Conservation (phyloP, 805 yeast species). For the Ogataea paradorogensis region DNA sequence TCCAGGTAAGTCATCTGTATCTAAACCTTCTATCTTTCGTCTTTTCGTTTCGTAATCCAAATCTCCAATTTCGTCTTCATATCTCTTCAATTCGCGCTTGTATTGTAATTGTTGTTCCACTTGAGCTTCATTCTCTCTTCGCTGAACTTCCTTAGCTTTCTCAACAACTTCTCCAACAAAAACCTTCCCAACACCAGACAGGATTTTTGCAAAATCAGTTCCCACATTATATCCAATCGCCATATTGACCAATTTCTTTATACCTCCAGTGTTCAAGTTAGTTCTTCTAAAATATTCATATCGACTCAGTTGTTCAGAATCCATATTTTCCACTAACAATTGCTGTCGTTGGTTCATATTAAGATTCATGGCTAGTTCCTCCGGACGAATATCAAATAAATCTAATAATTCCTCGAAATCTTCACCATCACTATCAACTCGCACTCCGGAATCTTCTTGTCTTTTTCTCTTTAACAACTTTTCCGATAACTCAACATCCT, state of each 20-base stretch:
- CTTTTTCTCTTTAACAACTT: conserved; percentile 24
- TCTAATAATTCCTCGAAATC: conserved; percentile 32
- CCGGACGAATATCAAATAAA: conserved; percentile 31
- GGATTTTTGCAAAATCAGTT: conserved; percentile 71
- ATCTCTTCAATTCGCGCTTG: conserved; percentile 35
- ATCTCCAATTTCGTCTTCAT: conserved; percentile 23
- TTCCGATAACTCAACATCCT: conserved; percentile 23
- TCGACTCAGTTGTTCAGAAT: conserved; percentile 78
- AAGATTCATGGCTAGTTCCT: conserved; percentile 32
- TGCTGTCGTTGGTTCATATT: conserved; percentile 57
- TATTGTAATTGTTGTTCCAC: conserved; percentile 39
- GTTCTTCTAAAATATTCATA: conserved; percentile 87
- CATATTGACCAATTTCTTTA: conserved; percentile 75
- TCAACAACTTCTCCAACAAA: conserved; percentile 89
- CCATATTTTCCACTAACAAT: conserved; percentile 67
- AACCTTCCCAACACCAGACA: conserved; percentile 85
- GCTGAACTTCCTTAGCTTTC: conserved; percentile 70
- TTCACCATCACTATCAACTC: conserved; percentile 25
- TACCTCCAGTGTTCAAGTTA: conserved; percentile 65
- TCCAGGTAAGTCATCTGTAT: conserved; percentile 24
- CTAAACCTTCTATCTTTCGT: conserved; percentile 40
- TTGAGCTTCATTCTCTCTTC: conserved; percentile 45
- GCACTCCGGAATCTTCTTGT: conserved; percentile 31
- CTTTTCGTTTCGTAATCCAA: conserved; percentile 33
- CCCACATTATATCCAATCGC: conserved; percentile 79